Base-by-base conservation (phyloP, 805 yeast genomes). In the Lachancea cidri region DNA sequence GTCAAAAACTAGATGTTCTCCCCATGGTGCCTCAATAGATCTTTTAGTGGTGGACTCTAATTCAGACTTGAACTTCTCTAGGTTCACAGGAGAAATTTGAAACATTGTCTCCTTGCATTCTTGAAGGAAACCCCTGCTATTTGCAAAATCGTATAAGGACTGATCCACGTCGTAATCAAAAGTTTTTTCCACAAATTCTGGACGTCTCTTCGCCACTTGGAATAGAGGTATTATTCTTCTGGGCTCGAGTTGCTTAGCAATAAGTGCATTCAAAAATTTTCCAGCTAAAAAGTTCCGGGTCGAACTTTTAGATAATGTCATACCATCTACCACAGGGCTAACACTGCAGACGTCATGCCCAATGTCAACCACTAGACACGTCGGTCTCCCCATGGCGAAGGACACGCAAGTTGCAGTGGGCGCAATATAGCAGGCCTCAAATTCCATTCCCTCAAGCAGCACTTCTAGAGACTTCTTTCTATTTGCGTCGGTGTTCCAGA, bases 371-470 rank as follows among this genome's bases (percentile, higher is more conserved):
- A 87, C 87, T 24, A 87, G 67, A 58, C 95, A 87, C 45, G 82
- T 83, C 34, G 95, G 88, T 58, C 94, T 73, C 3, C 95, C 96
- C 48, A 84, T 83, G 8, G 91, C 88, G 64, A 89, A 89, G 1
- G 95, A 79, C 1, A 84, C 80, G 65, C 95, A 83, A 0, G 94
- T 82, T n/a, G 96, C 91, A 6, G 82, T 73, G 43, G 87, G 82
- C 11, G 86, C 88, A 17, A 86, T 60, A 57, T 82, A 89, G 43
- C 86, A 77, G 0, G 94, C 97, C 29, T 93, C 89, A 50, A 81
- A 83, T 29, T 77, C 71, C 57, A 81, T 72, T 11, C 70, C 65
- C 56, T 87, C 96, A 44, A 84, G 71, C 32, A 83, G 72, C 1
- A 77, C 69, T 61, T 88, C 94, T 55, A 89, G 68, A 5, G 88